Evolutionary conservation across 169 alveolate species (phyloP).

Genomic region (Perkinsus chesapeaki): DNA sequence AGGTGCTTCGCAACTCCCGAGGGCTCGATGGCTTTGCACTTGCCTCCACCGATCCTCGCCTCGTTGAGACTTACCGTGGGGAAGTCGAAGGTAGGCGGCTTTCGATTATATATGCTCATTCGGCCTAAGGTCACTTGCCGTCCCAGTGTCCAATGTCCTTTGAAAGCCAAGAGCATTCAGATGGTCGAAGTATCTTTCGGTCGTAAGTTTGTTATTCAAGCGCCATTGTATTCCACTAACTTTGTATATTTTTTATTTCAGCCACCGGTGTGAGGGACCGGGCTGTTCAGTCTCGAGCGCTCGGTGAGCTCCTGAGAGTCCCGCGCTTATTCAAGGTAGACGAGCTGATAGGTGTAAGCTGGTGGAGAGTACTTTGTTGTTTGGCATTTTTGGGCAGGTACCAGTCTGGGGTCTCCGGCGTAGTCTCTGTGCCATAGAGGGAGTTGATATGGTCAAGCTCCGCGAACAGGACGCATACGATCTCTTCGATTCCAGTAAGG

Average conservation of each 20-base stretch:
- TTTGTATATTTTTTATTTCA: background rate
- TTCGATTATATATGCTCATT: too few relatives aligned
- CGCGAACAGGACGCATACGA: background rate
- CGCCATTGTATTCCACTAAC: background rate
- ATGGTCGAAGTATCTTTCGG: background rate
- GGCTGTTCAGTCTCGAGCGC: background rate
- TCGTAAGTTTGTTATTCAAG: background rate
- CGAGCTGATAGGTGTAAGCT: background rate
- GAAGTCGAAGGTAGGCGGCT: background rate
- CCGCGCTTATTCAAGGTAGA: background rate
- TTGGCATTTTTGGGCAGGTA: background rate
- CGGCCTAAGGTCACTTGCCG: background rate
- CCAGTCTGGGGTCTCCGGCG: background rate
- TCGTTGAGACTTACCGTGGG: background rate
- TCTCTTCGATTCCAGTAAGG: background rate
- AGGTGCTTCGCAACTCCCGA: background rate
- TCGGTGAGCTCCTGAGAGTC: background rate
- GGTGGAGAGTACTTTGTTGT: background rate
- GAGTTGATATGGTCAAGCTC: background rate
- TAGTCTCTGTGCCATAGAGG: background rate
- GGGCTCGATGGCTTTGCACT: background rate
- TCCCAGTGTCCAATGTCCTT: background rate
- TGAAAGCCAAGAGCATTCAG: background rate
- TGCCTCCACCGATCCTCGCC: background rate
- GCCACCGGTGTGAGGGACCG: background rate